phyloP scores from a whole-genome alignment of 1,284 basidiomycete genomes.

The Ustilago bromivora region DNA sequence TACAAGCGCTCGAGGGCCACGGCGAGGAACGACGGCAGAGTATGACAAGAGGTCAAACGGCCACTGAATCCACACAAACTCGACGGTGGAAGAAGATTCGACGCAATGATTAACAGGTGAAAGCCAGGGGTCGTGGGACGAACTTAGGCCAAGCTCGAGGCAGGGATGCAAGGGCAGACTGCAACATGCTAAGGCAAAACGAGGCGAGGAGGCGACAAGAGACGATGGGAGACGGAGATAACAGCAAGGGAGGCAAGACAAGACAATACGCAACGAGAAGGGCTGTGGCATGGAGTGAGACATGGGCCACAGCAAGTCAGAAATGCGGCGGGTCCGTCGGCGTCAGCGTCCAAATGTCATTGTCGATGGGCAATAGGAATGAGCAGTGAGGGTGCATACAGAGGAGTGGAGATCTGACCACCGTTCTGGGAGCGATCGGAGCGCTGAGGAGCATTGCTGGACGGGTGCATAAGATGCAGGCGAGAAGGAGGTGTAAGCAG shows the following conservation, averaged over 20 bases:
- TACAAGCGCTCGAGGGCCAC: not conserved
- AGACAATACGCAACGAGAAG: slow-evolving; percentile 17
- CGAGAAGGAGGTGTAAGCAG: not conserved
- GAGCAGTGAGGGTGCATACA: not conserved
- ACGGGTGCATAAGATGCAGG: slow-evolving; percentile 15
- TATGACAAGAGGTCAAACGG: not conserved
- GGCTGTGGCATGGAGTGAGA: slow-evolving; percentile 26
- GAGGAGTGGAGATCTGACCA: not conserved
- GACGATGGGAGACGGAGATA: not conserved
- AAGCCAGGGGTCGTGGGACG: slow-evolving; percentile 27
- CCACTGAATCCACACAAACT: not conserved
- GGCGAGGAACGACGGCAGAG: slow-evolving; percentile 4
- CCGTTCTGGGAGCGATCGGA: slow-evolving; percentile 4
- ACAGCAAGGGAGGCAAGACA: not conserved
- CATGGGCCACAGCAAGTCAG: slow-evolving; percentile 17
- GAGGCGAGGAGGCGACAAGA: slow-evolving; percentile 13
- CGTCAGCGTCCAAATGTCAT: not conserved
- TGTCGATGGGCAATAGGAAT: not conserved
- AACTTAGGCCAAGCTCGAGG: slow-evolving; percentile 30
- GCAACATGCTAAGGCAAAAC: slow-evolving; percentile 14
- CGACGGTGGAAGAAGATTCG: not conserved
- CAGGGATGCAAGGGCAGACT: slow-evolving; percentile 19
- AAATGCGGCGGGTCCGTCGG: not conserved
- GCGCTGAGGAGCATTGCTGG: slow-evolving; percentile 18
- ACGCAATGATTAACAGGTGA: slow-evolving; percentile 14